These are phyloP conservation scores for Closterium sp. DNA, from an alignment of 139 green algal genomes.

Conservation along the genomic window DNA sequence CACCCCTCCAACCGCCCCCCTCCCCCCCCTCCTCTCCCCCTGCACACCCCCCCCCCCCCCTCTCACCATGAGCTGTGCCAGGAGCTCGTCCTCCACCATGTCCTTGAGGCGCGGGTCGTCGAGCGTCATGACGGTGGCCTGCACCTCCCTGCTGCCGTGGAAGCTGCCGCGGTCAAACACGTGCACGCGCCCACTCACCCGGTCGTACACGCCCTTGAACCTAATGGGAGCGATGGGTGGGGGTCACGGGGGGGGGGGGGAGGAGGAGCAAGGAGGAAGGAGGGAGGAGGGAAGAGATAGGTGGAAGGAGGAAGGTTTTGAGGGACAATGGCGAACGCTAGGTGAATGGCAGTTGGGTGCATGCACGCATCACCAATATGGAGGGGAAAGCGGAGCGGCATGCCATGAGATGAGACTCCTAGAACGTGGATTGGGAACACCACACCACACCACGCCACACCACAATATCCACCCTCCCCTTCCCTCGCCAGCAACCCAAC, in stretches of 20 bases:
- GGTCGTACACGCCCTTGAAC: constrained; percentile 67
- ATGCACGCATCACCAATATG: too few species aligned
- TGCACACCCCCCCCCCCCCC: background rate
- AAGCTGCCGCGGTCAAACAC: constrained; percentile 33
- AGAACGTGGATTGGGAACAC: too few species aligned
- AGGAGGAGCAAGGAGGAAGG: background rate
- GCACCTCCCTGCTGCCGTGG: constrained; percentile 17
- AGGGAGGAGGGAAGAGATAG: background rate
- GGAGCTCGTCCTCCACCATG: constrained; percentile 67
- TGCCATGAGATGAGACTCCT: too few species aligned
- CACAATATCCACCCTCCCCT: too few species aligned
- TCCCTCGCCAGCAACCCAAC: too few species aligned
- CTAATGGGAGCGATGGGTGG: background rate
- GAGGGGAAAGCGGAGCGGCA: too few species aligned
- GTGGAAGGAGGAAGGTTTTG: background rate
- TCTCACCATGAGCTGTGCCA: constrained; percentile 58
- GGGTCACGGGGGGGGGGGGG: background rate
- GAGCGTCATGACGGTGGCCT: constrained; percentile 6
- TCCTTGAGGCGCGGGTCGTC: constrained; percentile 54
- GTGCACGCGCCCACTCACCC: constrained; percentile 55
- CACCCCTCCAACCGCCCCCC: too few species aligned
- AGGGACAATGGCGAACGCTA: too few species aligned
- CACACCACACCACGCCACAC: too few species aligned
- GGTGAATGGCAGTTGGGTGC: too few species aligned
- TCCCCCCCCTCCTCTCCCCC: too few species aligned